phyloP scores from a whole-genome alignment of 2,329 filamentous ascomycete genomes.

The Pseudogymnoascus sp. region DNA sequence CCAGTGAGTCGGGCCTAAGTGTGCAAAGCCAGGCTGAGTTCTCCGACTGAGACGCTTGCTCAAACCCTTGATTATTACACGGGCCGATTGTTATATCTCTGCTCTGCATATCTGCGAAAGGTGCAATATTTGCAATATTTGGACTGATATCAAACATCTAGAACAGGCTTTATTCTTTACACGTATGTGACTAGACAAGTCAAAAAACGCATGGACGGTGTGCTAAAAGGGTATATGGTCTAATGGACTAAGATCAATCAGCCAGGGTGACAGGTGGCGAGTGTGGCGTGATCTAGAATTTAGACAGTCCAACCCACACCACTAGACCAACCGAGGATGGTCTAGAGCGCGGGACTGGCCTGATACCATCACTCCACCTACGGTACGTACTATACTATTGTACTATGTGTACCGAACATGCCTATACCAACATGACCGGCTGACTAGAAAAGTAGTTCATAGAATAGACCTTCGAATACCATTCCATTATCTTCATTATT shows the following conservation, averaged over 20 bases:
- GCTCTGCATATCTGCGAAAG: background rate
- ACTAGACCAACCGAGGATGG: too few relatives aligned
- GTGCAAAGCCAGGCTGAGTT: background rate
- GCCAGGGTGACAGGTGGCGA: too few relatives aligned
- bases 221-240: too few relatives aligned
- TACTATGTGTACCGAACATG: too few relatives aligned
- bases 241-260: too few relatives aligned
- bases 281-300: too few relatives aligned
- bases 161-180: background rate
- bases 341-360: background rate
- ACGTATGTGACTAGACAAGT: background rate
- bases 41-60: background rate
- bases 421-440: too few relatives aligned
- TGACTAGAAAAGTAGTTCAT: too few relatives aligned
- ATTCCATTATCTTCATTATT: too few relatives aligned
- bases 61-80: background rate
- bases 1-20: background rate
- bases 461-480: background rate
- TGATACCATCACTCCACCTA: background rate
- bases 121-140: background rate
- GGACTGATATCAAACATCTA: background rate
- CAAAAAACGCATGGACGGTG: background rate
- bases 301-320: too few relatives aligned
- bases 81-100: background rate
- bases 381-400: background rate